Conservation (phyloP, 2,329 filamentous ascomycete species). For the Diaporthe citriasiana region DNA sequence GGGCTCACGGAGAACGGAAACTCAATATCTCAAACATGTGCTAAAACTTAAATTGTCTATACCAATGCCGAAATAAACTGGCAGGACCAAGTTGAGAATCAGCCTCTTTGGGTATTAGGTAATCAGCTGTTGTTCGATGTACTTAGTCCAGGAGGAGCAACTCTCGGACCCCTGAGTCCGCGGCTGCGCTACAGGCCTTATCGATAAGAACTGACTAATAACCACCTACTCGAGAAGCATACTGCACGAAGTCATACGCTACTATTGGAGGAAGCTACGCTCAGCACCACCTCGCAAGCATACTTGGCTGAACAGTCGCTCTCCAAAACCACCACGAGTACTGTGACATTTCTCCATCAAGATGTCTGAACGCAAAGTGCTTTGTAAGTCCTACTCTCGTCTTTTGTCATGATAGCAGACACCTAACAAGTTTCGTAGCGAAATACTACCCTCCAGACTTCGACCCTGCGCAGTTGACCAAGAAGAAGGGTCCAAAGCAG, state of each 20-base stretch:
- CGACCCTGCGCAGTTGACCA: slow-evolving; percentile 85
- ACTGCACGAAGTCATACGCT: not conserved
- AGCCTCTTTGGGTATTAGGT: too few relatives aligned
- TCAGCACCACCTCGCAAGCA: not conserved
- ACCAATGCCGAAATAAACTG: too few relatives aligned
- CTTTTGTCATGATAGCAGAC: too few relatives aligned
- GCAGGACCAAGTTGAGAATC: too few relatives aligned
- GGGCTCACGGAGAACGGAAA: too few relatives aligned
- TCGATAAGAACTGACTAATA: not conserved
- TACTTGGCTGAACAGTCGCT: not conserved
- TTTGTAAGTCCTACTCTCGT: too few relatives aligned
- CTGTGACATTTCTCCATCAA: not conserved
- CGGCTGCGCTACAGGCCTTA: not conserved
- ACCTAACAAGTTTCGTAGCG: too few relatives aligned
- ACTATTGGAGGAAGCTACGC: not conserved
- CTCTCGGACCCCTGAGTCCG: not conserved
- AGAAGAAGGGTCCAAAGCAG: slow-evolving; percentile 77
- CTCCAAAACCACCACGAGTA: not conserved
- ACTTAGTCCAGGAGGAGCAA: too few relatives aligned
- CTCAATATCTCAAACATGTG: too few relatives aligned
- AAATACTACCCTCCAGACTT: slow-evolving; percentile 84
- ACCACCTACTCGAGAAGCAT: not conserved
- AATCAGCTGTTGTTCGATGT: too few relatives aligned
- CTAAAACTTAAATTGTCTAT: too few relatives aligned
- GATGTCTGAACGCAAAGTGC: slow-evolving; percentile 91